Percentiles rank a stretch among this genome's conserved stretches.
Conservation (phyloP, 176 grass and related monocot species). For the Poa pratensis region DNA sequence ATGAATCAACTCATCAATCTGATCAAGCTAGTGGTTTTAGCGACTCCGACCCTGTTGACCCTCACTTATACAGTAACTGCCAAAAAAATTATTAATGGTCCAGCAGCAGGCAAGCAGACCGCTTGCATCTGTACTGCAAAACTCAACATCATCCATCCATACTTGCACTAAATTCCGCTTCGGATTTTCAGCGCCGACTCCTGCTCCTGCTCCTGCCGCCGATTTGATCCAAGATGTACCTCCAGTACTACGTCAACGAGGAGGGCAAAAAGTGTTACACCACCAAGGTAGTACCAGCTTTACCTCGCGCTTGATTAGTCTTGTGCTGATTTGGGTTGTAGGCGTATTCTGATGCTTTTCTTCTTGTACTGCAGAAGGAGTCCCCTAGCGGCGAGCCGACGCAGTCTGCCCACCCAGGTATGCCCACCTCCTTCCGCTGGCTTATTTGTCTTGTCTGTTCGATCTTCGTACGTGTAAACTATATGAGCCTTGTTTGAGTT, state of each 20-base stretch:
- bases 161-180: background rate
- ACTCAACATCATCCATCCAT: background rate
- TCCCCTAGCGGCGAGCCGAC: slow-evolving; percentile 69
- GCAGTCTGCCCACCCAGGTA: slow-evolving; percentile 91
- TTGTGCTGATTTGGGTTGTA: background rate
- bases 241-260: slow-evolving; percentile 92
- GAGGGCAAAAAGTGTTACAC: slow-evolving; percentile 91
- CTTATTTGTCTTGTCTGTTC: background rate
- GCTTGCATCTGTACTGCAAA: too few relatives aligned
- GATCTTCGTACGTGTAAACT: background rate
- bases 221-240: slow-evolving; percentile 68
- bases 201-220: background rate
- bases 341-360: slow-evolving; percentile 11
- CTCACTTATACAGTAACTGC: background rate
- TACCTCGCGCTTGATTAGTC: background rate
- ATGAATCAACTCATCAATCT: background rate
- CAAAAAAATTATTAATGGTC: too few relatives aligned
- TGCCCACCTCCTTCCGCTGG: background rate
- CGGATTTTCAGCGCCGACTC: background rate
- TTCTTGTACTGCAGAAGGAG: slow-evolving; percentile 60
- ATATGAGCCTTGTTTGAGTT: background rate
- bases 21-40: background rate
- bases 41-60: background rate
- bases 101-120: background rate
- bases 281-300: slow-evolving; percentile 59